phyloP scores from a whole-genome alignment of 306 rosid genomes.

The Echinosophora koreensis region DNA sequence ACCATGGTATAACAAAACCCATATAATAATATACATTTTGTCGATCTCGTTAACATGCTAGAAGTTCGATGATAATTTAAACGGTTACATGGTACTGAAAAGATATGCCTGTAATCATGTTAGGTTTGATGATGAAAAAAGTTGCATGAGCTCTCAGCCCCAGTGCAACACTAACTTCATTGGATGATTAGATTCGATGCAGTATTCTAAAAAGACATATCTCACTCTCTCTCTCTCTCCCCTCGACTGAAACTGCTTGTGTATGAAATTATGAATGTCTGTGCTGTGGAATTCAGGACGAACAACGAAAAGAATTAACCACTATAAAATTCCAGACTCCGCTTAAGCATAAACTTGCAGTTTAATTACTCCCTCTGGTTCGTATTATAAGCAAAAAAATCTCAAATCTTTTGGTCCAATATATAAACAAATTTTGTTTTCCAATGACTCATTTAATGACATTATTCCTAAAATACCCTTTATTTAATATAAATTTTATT shows the following conservation, averaged over 20 bases:
- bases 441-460: too few relatives aligned
- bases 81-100: neutral
- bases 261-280: conserved; percentile 21
- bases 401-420: too few relatives aligned
- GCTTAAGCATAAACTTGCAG: conserved; percentile 42
- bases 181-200: conserved; percentile 53
- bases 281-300: conserved; percentile 44
- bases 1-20: too few relatives aligned
- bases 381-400: too few relatives aligned
- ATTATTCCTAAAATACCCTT: too few relatives aligned
- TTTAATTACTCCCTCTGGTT: too few relatives aligned
- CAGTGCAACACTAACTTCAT: conserved; percentile 26
- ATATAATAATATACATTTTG: too few relatives aligned
- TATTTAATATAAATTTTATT: too few relatives aligned
- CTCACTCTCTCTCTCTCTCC: too few relatives aligned
- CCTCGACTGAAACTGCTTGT: neutral
- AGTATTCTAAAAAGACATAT: conserved; percentile 48
- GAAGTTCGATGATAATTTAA: neutral
- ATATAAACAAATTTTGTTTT: too few relatives aligned
- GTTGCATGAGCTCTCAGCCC: conserved; percentile 4
- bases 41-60: too few relatives aligned
- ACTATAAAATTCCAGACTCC: conserved; percentile 33
- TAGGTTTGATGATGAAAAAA: conserved; percentile 6
- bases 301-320: conserved; percentile 40
- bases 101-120: neutral